Evolutionary conservation across 75 land plant species (phyloP), one percentile per base, ranked within the genome.

Genomic region (Selaginella tamariscina): DNA sequence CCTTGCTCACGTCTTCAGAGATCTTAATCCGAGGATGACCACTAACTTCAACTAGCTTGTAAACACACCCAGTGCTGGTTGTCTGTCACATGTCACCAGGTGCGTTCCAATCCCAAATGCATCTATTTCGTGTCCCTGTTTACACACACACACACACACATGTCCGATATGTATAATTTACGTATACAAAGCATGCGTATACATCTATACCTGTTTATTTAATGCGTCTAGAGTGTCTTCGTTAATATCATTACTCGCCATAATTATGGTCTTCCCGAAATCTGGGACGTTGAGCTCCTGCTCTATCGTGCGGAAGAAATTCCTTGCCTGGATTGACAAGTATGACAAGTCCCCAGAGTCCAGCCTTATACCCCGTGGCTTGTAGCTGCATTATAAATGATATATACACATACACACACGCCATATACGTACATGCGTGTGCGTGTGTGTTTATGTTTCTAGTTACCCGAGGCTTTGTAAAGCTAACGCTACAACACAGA

Each of bases 331-430:
- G 57, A 75, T 62, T 27, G 98, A 94, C 32, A 87, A 71, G 68
- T 94, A 94, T 69, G 98, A 85, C 20, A 94, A 75, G 67, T 94
- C 98, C 70, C 98, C 98, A 69, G 98, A 94, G 67, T 94, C 98
- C 74, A 94, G 74, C 65, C 98, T 81, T 62, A 94, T 87, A 0
- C 98, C 98, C 22, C 56, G 65, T 27, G 98, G 88, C 71, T 80
- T 86, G 70, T 94, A 94, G 27, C 63, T 59, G 54, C 54, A 13
- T 59, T 59, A 59, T 2, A 59, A 22, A 59, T 59, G 5, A 59
- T n/a, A 59, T 8, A 26, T 8, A 22, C 15, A 26, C 8, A 59
- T 2, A n/a, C n/a, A n/a, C n/a, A n/a, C n/a, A n/a, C n/a, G n/a
- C n/a, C n/a, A n/a, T n/a, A n/a, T n/a, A n/a, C n/a, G n/a, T n/a